Evolutionary conservation across 2,329 filamentous ascomycete genomes (phyloP).

Genomic region (Cercospora janseana): DNA sequence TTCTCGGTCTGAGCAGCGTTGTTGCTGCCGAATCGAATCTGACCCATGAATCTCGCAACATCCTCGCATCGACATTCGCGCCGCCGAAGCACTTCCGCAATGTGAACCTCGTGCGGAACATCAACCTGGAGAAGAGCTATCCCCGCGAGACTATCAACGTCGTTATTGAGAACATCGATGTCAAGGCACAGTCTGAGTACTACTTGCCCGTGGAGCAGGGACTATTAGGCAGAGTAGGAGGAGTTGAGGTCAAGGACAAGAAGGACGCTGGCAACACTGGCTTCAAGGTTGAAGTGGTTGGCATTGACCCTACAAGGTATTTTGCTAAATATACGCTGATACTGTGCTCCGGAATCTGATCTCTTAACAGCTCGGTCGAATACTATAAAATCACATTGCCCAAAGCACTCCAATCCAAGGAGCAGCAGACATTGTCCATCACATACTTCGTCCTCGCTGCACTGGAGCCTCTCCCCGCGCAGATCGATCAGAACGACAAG

Average conservation of each 20-base stretch:
- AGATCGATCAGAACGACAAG: slow-evolving; percentile 78
- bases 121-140: slow-evolving; percentile 92
- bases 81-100: slow-evolving; percentile 93
- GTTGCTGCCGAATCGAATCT: slow-evolving; percentile 59
- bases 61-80: slow-evolving; percentile 61
- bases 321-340: background rate
- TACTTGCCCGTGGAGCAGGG: slow-evolving; percentile 80
- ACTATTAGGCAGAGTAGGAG: slow-evolving; percentile 74
- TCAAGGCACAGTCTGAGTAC: slow-evolving; percentile 80
- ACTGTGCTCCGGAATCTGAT: slow-evolving; percentile 9
- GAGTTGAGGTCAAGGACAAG: slow-evolving; percentile 88
- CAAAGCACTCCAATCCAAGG: slow-evolving; percentile 68
- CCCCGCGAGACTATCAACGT: slow-evolving; percentile 88
- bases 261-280: slow-evolving; percentile 67
- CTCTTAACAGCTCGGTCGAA: slow-evolving; percentile 47
- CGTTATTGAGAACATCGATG: slow-evolving; percentile 84
- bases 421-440: slow-evolving; percentile 82
- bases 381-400: slow-evolving; percentile 84
- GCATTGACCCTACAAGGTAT: slow-evolving; percentile 55
- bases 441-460: slow-evolving; percentile 77
- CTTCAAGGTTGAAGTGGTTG: slow-evolving; percentile 68
- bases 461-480: slow-evolving; percentile 75
- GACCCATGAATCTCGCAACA: slow-evolving; percentile 51
- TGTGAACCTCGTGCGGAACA: slow-evolving; percentile 80
- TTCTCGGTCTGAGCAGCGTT: slow-evolving; percentile 51